Evolutionary conservation across 129 eudicot genomes (phyloP).

Genomic region (Ambrosia trifida): DNA sequence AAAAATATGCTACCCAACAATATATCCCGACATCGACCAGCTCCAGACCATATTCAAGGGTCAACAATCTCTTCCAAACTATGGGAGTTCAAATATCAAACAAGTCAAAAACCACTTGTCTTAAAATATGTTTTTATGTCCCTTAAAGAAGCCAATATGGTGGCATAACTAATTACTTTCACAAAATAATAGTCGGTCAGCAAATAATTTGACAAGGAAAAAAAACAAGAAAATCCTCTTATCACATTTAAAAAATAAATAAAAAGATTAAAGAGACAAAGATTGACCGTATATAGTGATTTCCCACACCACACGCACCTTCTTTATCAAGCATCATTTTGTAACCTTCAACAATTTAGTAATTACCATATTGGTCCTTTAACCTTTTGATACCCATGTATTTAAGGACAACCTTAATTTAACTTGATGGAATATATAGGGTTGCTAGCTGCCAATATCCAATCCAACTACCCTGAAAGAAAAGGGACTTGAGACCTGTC

Average conservation of each 20-base stretch:
- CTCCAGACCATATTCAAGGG: neutral
- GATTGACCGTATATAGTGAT: neutral
- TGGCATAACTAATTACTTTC: slow-evolving; percentile 22
- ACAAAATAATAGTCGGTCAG: slow-evolving; percentile 18
- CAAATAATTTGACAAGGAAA: neutral
- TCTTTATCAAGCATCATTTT: slow-evolving; percentile 11
- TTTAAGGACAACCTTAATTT: neutral
- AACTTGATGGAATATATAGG: slow-evolving; percentile 21
- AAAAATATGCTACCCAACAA: neutral
- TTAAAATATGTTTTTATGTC: slow-evolving; percentile 6
- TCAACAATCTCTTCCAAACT: slow-evolving; percentile 6
- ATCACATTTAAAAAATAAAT: neutral
- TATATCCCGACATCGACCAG: neutral
- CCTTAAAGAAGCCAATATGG: slow-evolving; percentile 14
- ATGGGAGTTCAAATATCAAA: slow-evolving; percentile 3
- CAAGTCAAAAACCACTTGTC: slow-evolving; percentile 26
- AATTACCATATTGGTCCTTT: slow-evolving; percentile 8
- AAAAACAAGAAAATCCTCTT: neutral
- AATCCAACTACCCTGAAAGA: slow-evolving; percentile 21
- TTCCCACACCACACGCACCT: slow-evolving; percentile 12
- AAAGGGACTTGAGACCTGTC: slow-evolving; percentile 25
- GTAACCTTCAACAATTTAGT: slow-evolving; percentile 8
- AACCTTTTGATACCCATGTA: slow-evolving; percentile 4
- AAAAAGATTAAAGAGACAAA: slow-evolving; percentile 13
- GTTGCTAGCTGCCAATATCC: slow-evolving; percentile 14